Evolutionary conservation across 75 land plant genomes (phyloP), one percentile per base, ranked within the genome.

Genomic region (Pseudotsuga menziesii): DNA sequence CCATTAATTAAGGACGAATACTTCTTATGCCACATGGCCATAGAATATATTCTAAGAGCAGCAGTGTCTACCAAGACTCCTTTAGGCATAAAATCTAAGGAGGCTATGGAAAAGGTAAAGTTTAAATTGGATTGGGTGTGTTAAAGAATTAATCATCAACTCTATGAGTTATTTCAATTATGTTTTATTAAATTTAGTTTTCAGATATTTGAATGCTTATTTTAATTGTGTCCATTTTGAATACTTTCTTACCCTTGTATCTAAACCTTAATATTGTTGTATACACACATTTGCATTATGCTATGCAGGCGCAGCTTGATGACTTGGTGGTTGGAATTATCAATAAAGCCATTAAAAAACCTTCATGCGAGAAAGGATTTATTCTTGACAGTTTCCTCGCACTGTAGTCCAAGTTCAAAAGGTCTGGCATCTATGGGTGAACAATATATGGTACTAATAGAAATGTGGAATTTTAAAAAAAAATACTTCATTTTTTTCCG

Each of bases 251-350:
- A 58, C 7, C n/a, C 20, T 58, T 58, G n/a, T 1, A 58, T 58
- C 59, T 58, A 58, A 4, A 58, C 7, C 52, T 16, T 69, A 8
- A 20, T 41, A 39, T 41, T 20, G 20, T 22, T 67, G 11, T 32
- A 73, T 9, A 19, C 16, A 15, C 13, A 72, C 36, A 54, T 54
- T 73, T 27, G 29, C 35, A 73, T 26, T 64, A 4, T 41, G 14
- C 58, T 79, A 64, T 75, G 41, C 84, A 94, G 98, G 98, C 97
- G 58, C 90, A 91, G 61, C 90, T 96, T 27, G 99, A 96, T 86
- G 99, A 96, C 55, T 79, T 96, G 83, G 99, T 96, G 61, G 95
- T 96, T 61, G 99, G 99, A n/a, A 96, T 96, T 56, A 96, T 96
- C 55, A 90, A 96, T 81, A 97, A 96, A 72, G 99, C 99, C n/a